phyloP scores from a whole-genome alignment of 1,284 basidiomycete genomes.

The Ustilago vetiveriae region DNA sequence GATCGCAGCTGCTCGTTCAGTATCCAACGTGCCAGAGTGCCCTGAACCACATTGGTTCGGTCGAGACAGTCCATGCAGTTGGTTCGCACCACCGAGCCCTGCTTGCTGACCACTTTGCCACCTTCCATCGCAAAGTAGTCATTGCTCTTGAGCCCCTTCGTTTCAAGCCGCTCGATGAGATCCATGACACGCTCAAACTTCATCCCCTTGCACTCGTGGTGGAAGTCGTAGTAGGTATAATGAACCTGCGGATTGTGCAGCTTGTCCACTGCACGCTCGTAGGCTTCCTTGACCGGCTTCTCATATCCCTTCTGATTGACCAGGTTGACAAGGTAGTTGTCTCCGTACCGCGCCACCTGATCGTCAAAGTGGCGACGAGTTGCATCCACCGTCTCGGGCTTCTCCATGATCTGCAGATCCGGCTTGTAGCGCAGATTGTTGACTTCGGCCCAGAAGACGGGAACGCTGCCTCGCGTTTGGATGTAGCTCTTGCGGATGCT shows the following conservation, averaged over 20 bases:
- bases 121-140: slow-evolving; percentile 52
- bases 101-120: slow-evolving; percentile 51
- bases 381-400: slow-evolving; percentile 79
- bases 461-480: slow-evolving; percentile 92
- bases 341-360: slow-evolving; percentile 81
- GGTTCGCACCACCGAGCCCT: slow-evolving; percentile 69
- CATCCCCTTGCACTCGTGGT: slow-evolving; percentile 93
- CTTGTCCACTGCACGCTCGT: slow-evolving; percentile 78
- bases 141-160: slow-evolving; percentile 73
- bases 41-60: slow-evolving; percentile 93
- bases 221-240: slow-evolving; percentile 98
- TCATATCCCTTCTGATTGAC: slow-evolving; percentile 96
- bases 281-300: slow-evolving; percentile 93
- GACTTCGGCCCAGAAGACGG: slow-evolving; percentile 95
- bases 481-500: slow-evolving; percentile 77
- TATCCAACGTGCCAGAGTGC: slow-evolving; percentile 60
- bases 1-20: slow-evolving; percentile 78
- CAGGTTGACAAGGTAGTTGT: slow-evolving; percentile 85
- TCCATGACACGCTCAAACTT: slow-evolving; percentile 90
- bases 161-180: slow-evolving; percentile 80
- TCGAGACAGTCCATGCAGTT: slow-evolving; percentile 86
- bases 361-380: slow-evolving; percentile 80
- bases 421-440: slow-evolving; percentile 97
- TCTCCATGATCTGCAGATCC: slow-evolving; percentile 94
- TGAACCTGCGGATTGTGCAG: slow-evolving; percentile 76